Evolutionary conservation across 2,329 filamentous ascomycete genomes (phyloP), one percentile per base, ranked within the genome.

Genomic region (Fusarium circinatum): DNA sequence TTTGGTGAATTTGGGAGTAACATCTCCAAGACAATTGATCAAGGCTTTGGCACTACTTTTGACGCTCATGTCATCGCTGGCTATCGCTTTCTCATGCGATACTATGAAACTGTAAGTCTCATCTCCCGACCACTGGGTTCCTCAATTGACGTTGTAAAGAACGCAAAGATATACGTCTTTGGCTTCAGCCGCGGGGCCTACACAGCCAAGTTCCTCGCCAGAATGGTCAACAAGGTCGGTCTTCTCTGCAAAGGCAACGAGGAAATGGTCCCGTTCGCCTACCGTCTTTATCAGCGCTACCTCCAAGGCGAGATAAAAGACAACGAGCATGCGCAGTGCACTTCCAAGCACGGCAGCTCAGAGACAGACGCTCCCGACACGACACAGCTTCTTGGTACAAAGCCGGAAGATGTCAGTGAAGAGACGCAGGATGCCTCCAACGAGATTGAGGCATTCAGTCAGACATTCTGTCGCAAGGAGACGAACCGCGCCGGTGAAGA

Each of bases 21-120:
- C 15, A 65, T 86, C 52, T 80, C 81, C 11, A 79, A 84, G 76
- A 83, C 82, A 3, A 54, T 86, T 8, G 85, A 87, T 51, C 80
- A 84, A 56, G 85, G 80, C 1, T 78, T 87, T 8, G 85, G 84
- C 8, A 84, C 80, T 28, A 85, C 85, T 0, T 88, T 89, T 56
- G 86, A 86, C 49, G 81, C 83, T 5, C 87, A 89, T 64, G 86
- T 89, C 13, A 84, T 86, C 55, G 85, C 83, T 10, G 87, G 86
- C 1, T 89, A 89, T 70, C 80, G 84, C 6, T 89, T 89, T 63
- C 71, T 89, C 28, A 89, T 89, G 87, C 83, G 85, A 15, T 87
- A 86, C 75, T 89, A 89, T 62, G 79, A 83, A 36, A 77, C 79
- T n/a, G 84, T 82, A 68, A 78, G 82, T 48, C 26, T 6, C 5